Evolutionary conservation across 1,139 yeast genomes (phyloP), one percentile per base, ranked within the genome.

Genomic region (Pichia sp.): DNA sequence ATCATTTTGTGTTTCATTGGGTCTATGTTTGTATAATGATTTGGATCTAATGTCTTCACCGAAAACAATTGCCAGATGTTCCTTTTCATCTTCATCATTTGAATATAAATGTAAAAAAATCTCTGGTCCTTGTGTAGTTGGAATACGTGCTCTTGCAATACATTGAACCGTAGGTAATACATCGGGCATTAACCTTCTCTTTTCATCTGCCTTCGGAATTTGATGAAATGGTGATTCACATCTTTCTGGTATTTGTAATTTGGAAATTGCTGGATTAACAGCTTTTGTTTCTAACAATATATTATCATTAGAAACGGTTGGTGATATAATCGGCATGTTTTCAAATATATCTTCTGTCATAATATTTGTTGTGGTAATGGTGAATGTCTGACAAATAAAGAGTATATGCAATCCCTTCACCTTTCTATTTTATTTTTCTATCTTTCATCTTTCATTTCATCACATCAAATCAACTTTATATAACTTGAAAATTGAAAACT

Each of bases 41-140:
- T 79, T 76, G 5, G 96, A 88, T 59, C 96, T 76, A 49, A 95
- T 83, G 60, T 87, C 87, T 64, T 89, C 96, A 11, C 99, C 98
- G 70, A 93, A 93, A 3, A 93, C 99, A 56, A 95, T 93, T 11
- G 99, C 99, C 62, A 95, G 73, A 70, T 95, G 99, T 69, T 95
- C 99, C 69, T 95, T 95, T 54, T 81, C 75, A 70, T 95, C 99
- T 53, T 84, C 72, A 64, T 89, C 82, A 66, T 93, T 93, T 52
- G 86, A 79, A 70, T 93, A 95, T 49, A 95, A 70, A 70, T 95
- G 99, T 53, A 95, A 73, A 62, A 90, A 95, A 51, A 91, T 89
- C 64, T 95, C 99, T 1, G 95, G 91, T 6, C 96, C 96, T 52
- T 82, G 81, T 1, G 95, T 87, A n/a, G 96, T 89, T 45, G 96